Percentiles rank a stretch among this genome's conserved stretches.
Conservation (phyloP, 371 early-diverging fungal species). For the Haplosporangium sp. region DNA sequence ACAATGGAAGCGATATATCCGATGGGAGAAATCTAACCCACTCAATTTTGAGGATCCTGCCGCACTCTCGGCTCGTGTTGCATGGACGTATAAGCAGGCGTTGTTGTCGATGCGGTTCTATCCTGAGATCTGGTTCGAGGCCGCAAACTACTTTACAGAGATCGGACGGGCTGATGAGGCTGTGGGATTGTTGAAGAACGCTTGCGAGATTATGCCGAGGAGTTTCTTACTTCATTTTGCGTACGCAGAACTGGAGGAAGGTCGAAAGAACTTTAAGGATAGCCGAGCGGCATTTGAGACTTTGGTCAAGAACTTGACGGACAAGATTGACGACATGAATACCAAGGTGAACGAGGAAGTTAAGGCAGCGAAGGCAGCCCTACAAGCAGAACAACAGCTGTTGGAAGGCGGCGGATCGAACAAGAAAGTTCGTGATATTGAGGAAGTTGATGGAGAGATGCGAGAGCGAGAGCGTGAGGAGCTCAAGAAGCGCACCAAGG, state of each 20-base stretch:
- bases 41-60: constrained; percentile 76
- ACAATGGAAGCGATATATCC: constrained; percentile 87
- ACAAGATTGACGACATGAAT: constrained; percentile 63
- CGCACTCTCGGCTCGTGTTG: constrained; percentile 75
- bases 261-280: constrained; percentile 72
- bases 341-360: constrained; percentile 61
- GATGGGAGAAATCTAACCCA: constrained; percentile 94
- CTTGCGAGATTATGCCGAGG: constrained; percentile 78
- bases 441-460: constrained; percentile 83
- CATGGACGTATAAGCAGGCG: constrained; percentile 90
- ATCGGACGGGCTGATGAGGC: constrained; percentile 80
- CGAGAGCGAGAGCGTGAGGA: constrained; percentile 78
- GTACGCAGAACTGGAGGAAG: constrained; percentile 89
- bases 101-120: constrained; percentile 84
- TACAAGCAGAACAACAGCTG: constrained; percentile 55
- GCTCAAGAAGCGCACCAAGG: constrained; percentile 73
- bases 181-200: constrained; percentile 74
- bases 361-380: constrained; percentile 35
- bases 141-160: constrained; percentile 78
- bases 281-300: constrained; percentile 80
- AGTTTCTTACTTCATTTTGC: constrained; percentile 88
- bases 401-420: constrained; percentile 59
- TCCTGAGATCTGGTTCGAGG: constrained; percentile 92
- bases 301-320: constrained; percentile 69
- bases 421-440: constrained; percentile 64